Evolutionary conservation across 176 grass and related monocot species (phyloP), one percentile per base, ranked within the genome.

Genomic region (Chloris gayana): DNA sequence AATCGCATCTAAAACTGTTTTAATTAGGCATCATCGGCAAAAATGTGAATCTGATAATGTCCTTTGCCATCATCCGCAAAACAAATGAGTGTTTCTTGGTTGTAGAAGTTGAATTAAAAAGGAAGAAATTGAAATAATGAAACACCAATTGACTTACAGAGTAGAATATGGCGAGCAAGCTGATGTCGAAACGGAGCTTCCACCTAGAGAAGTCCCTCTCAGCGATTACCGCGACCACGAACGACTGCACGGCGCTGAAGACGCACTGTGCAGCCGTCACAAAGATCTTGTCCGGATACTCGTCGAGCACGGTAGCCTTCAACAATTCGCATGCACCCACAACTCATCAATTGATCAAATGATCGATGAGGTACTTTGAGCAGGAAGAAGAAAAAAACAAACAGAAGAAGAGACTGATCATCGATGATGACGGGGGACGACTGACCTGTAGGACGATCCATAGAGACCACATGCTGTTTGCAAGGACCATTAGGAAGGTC

Each of bases 211-310:
- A 70, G 35, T 88, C 82, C 70, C 93, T 76, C 82, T 88, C 87
- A 7, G 83, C 79, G 9, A 25, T 79, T 30, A 67, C 41, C 0
- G 87, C 87, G 0, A 74, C 82, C 12, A 90, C 27, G 15, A 90
- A 84, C 0, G 85, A 64, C 32, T 96, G 87, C 2, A 63, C 7
- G 19, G 88, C 79, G 72, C 85, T 56, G 51, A 56, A 56, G 18
- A 56, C 63, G 76, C 81, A 89, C 19, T 56, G 69, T 80, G 73
- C 18, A 67, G 70, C 77, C 9, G 88, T 91, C 15, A 93, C 65
- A 9, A 87, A 42, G 72, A 93, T 85, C 74, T 83, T 97, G n/a
- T 89, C 85, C 0, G 91, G 86, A 21, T 38, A 91, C 49, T 97
- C 89, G 71, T 81, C 72, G 6, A 93, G 77, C 22, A 93, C 56